Evolutionary conservation across 2,329 filamentous ascomycete genomes (phyloP), one percentile per base, ranked within the genome.

Genomic region (Anisogramma anomala): DNA sequence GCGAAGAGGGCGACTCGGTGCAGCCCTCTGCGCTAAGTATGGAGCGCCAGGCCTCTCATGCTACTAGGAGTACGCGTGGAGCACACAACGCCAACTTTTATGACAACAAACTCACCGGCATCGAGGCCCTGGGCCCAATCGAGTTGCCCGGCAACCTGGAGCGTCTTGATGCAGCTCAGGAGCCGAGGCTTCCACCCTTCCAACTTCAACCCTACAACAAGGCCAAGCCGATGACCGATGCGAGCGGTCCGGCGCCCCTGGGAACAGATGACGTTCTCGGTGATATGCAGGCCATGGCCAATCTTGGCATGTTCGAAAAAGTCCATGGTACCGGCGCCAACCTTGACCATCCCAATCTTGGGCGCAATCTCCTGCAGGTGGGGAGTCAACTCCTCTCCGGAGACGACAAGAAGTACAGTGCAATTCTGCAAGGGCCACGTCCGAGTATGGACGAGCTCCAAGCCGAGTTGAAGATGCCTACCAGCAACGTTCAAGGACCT

Each of bases 1-100:
- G 69, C 27, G 44, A 44, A 18, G 64, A 68, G 13, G 69, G 68
- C 28, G 67, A 72, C 38, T 63, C 63, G 4, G 58, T 60, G 11
- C 62, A 61, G 1, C 62, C 61, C 1, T 65, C 69, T 4, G 74
- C 72, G 1, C 66, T 68, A 11, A 63, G 63, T 39, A 80, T 80
- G 76, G 77, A 80, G 55, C 69, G 76, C 25, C 73, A 76, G 46
- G 68, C 72, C 10, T 80, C 77, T 8, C 76, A 81, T 45, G 72
- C 73, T 10, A 81, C 77, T 14, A 66, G 77, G 32, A 80, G 75
- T 57, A 79, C 72, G 15, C 68, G 76, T 18, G 73, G 65, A n/a
- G 62, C 60, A 19, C 61, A 67, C 39, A 65, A 65, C 45, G 66
- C 70, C 40, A 76, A 74, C 51, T 73, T 74, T 46, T 53, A 69